Evolutionary conservation across 2,329 filamentous ascomycete genomes (phyloP).

Genomic region (Boeremia exigua): DNA sequence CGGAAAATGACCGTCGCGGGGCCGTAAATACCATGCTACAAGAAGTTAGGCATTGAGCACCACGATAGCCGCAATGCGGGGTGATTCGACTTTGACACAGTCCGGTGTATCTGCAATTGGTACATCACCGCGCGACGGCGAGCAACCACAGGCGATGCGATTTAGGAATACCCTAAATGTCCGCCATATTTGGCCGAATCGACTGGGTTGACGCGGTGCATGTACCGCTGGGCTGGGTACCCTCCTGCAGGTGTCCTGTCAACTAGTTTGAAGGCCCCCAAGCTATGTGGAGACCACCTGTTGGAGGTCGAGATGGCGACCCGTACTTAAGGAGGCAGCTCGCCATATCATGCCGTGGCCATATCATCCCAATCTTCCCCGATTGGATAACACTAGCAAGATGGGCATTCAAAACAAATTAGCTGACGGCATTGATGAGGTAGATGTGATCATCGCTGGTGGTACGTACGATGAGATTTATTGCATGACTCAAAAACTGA

Average conservation of each 20-base stretch:
- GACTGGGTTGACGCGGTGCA: neutral
- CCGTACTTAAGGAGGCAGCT: conserved; percentile 5
- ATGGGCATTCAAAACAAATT: conserved; percentile 46
- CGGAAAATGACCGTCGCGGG: conserved; percentile 16
- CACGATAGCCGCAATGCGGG: conserved; percentile 15
- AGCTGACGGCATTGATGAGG: conserved; percentile 50
- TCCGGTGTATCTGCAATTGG: neutral
- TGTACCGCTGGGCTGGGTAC: conserved; percentile 10
- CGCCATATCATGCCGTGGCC: neutral
- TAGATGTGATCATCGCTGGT: conserved; percentile 61
- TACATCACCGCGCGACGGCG: neutral
- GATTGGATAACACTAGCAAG: neutral
- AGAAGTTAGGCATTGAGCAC: conserved; percentile 9
- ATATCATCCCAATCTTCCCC: too few species aligned
- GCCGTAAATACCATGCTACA: conserved; percentile 12
- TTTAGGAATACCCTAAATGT: neutral
- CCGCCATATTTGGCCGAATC: conserved; percentile 9
- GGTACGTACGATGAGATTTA: conserved; percentile 36
- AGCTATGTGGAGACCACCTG: conserved; percentile 7
- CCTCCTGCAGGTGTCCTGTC: conserved; percentile 9
- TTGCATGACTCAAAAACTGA: neutral
- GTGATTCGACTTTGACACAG: neutral
- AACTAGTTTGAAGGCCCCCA: conserved; percentile 13
- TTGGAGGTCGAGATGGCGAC: neutral
- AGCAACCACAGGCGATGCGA: neutral